Base-by-base conservation (phyloP, 805 yeast genomes). In the Blastobotrys americana region DNA sequence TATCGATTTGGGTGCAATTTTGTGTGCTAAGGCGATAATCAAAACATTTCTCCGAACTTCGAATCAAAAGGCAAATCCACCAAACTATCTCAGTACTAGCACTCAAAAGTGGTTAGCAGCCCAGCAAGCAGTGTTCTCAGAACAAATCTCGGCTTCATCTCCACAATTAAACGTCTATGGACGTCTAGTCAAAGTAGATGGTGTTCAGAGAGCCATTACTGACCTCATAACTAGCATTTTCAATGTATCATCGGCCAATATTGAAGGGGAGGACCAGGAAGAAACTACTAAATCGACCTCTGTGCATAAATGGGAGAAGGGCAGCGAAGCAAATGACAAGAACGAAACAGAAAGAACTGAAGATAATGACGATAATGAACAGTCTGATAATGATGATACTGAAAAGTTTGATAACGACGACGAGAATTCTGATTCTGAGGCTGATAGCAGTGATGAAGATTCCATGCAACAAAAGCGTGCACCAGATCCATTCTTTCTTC, bases 321-420 rank as follows among this genome's bases (percentile, higher is more conserved):
- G 18, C 37, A 22, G 17, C 17, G 48, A 43, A 22, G 15, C 19
- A 10, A 22, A 23, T 21, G 44, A 39, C 6, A 15, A 35, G 13
- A 42, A 21, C 8, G 46, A 43, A 8, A 51, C 38, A 8, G 49
- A 45, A 2, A 58, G 49, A 13, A 40, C 34, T 8, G 53, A 42
- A 18, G 63, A 51, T 3, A 53, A 46, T 3, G 74, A 67, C 23
- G 76, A 71, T 23, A 66, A 61, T 3, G 69, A 59, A 3, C 64
- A 45, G 9, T 56, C 56, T 5, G 65, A 54, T 23, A 43, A 38
- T n/a, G 42, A 42, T 8, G 52, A 43, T 15, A 40, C 45, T 31
- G 54, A 35, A 47, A 60, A 3, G 64, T 70, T 46, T 67, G 70
- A 5, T 55, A 89, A 82, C 57, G 80, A 77, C 49, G 85, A 80